Base-by-base conservation (phyloP, 345 rosid genomes). In the Salix purpurea region DNA sequence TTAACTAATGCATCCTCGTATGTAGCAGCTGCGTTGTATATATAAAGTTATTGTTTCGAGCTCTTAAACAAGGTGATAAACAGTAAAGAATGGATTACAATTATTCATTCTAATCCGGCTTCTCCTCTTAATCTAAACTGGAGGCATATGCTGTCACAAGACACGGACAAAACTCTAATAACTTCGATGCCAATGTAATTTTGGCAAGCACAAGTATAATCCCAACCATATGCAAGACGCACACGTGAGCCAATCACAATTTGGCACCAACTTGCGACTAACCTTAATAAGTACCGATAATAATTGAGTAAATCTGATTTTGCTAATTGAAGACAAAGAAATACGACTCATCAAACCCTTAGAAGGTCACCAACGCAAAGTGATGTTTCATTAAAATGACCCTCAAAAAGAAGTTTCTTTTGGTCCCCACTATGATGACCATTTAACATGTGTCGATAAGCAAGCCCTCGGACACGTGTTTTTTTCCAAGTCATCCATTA, bases 401-500 rank as follows among this genome's bases (percentile, higher is more conserved):
- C 62, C 13, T 10, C 12, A n/a, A 23, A 8, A 0, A n/a, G 11
- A 58, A 3, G 3, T 23, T 12, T n/a, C 13, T 26, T 19, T 56
- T 5, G 69, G 69, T 42, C 73, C 65, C 61, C 60, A n/a, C n/a
- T 12, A 7, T 36, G 26, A 28, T 34, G 66, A 52, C 28, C 77
- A 32, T n/a, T 46, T 16, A 73, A 15, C 48, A 42, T 16, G 50
- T 46, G 64, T 69, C 24, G 0, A 48, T 39, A 54, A 7, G 32
- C 0, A 16, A 26, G 60, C 40, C 28, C 13, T 32, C 10, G 6
- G 28, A 23, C 81, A 77, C 77, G 74, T 83, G 78, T 60, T 30
- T 54, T 34, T 54, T 11, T 70, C 84, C 87, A 83, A 72, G 40
- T 72, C 83, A 79, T 60, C 79, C 77, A 39, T 68, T 75, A 62